Conservation (phyloP, 2,329 filamentous ascomycete species). For the Fusarium sp. region DNA sequence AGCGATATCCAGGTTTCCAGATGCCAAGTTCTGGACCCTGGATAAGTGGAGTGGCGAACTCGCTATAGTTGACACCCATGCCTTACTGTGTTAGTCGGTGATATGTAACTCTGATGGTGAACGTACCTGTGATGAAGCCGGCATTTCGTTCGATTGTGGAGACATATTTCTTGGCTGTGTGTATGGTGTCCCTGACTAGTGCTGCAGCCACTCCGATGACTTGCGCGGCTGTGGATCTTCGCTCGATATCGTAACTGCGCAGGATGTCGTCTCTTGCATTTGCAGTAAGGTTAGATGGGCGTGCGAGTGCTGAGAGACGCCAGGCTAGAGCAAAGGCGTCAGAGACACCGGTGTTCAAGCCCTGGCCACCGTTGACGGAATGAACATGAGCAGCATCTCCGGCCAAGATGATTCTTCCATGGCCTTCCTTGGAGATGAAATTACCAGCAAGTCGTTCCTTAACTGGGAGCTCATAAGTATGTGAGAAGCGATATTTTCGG, state of each 20-base stretch:
- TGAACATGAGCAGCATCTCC: conserved; percentile 70
- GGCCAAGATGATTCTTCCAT: conserved; percentile 62
- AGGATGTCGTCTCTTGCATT: conserved; percentile 45
- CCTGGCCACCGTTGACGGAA: conserved; percentile 67
- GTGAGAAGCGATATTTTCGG: fast-evolving
- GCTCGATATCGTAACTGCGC: conserved; percentile 58
- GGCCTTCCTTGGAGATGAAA: conserved; percentile 54
- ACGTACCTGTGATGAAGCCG: conserved; percentile 59
- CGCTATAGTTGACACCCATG: conserved; percentile 29
- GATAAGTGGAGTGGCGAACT: conserved; percentile 19
- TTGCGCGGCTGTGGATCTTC: conserved; percentile 56
- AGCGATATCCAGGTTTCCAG: conserved; percentile 33
- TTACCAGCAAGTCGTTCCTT: conserved; percentile 56
- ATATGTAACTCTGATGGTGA: background rate
- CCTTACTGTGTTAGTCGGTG: background rate
- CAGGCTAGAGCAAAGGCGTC: conserved; percentile 67
- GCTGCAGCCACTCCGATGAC: conserved; percentile 61
- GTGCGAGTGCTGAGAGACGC: conserved; percentile 56
- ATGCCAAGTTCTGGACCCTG: conserved; percentile 8
- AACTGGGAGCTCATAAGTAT: conserved; percentile 43
- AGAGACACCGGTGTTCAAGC: conserved; percentile 68
- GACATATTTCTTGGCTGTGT: conserved; percentile 59
- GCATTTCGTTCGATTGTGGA: conserved; percentile 61
- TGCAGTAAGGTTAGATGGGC: background rate
- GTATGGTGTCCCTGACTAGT: conserved; percentile 58